Evolutionary conservation across 2,329 filamentous ascomycete species (phyloP).

Genomic region (Neonectria hederae): DNA sequence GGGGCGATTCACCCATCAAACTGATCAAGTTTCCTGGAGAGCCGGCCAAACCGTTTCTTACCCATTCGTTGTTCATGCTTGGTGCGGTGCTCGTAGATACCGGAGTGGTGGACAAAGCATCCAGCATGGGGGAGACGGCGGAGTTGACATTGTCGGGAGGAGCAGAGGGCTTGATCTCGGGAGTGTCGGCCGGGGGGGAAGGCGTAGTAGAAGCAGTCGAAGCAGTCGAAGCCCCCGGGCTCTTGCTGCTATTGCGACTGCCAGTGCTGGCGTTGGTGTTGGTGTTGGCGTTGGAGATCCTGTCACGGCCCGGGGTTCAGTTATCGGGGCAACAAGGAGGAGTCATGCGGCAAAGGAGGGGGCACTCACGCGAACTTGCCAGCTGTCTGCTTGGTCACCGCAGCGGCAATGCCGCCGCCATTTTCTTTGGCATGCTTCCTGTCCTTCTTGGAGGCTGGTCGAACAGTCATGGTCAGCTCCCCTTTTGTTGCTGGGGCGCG

Average conservation of each 20-base stretch:
- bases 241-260: constrained; percentile 47
- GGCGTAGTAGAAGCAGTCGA: constrained; percentile 53
- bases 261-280: constrained; percentile 36
- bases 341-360: constrained; percentile 43
- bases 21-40: constrained; percentile 65
- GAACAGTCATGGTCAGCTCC: constrained; percentile 40
- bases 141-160: constrained; percentile 55
- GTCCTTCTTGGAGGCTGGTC: constrained; percentile 59
- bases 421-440: constrained; percentile 65
- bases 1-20: constrained; percentile 62
- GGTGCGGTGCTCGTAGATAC: constrained; percentile 59
- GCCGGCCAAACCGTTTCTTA: constrained; percentile 54
- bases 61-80: constrained; percentile 59
- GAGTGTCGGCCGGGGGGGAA: constrained; percentile 56
- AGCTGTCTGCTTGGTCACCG: constrained; percentile 62
- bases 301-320: constrained; percentile 27
- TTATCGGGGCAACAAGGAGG: constrained; percentile 36
- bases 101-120: constrained; percentile 60
- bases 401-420: constrained; percentile 62
- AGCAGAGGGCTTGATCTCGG: constrained; percentile 55
- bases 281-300: constrained; percentile 44
- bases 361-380: constrained; percentile 61
- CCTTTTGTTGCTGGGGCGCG: constrained; percentile 19
- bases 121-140: constrained; percentile 57
- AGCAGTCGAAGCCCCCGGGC: constrained; percentile 31